These are phyloP conservation scores for Colletotrichum sp. DNA, from an alignment of 2,329 filamentous ascomycete genomes.

Conservation along the genomic window DNA sequence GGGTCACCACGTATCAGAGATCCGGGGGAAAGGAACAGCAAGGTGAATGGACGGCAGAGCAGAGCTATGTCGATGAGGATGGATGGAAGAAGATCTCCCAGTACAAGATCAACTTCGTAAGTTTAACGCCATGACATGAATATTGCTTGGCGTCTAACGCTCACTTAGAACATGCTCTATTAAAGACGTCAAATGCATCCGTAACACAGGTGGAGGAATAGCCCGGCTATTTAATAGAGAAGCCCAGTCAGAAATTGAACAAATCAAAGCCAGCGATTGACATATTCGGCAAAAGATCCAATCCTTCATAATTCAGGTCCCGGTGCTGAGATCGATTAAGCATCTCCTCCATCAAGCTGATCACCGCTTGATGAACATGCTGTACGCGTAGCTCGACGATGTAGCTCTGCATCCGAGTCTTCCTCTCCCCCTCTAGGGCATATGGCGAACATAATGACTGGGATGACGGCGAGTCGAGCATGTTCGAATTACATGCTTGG, in stretches of 20 bases:
- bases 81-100: neutral
- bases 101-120: neutral
- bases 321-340: neutral
- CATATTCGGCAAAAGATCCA: neutral
- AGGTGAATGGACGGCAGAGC: neutral
- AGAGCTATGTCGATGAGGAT: neutral
- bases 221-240: fast-evolving
- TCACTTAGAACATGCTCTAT: neutral
- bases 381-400: neutral
- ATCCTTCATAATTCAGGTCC: neutral
- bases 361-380: neutral
- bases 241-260: neutral
- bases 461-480: neutral
- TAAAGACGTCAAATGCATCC: fast-evolving
- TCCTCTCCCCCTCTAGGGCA: neutral
- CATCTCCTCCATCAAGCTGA: neutral
- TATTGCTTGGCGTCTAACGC: neutral
- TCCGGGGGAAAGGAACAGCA: neutral
- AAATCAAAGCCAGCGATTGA: neutral
- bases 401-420: neutral
- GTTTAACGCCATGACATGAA: neutral
- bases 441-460: neutral
- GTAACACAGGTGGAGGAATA: fast-evolving
- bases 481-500: neutral
- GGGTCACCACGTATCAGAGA: neutral